Base-by-base conservation (phyloP, 306 rosid species). In the Pterocarpus santalinus region DNA sequence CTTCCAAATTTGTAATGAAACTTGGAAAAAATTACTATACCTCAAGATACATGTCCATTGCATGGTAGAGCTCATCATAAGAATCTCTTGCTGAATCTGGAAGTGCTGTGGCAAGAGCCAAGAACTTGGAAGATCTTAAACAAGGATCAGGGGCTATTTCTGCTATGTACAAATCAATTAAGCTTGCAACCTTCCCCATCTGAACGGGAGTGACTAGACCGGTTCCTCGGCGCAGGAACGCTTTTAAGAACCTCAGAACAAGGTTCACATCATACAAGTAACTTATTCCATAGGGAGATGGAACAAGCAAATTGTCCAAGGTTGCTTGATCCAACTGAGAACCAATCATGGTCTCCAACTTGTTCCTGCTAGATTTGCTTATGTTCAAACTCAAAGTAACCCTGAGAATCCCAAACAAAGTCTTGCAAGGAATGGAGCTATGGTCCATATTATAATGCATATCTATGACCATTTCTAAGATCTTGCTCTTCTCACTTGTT, bases 91-190 rank as follows among this genome's bases (percentile, higher is more conserved):
- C 97, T 77, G 87, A 87, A 72, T 93, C 97, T 0, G 99, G 97
- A 72, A 95, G 65, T 49, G 92, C 87, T 33, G 73, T 84, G 56
- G 91, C 89, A 67, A 95, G 85, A 69, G 94, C 91, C 80, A 84
- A 61, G 79, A 95, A 95, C 87, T 90, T 95, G 1, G 90, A 90
- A 82, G 89, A 77, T 82, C 86, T 95, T 71, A 95, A 88, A 80
- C 90, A 81, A 77, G 98, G 99, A 83, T 93, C 99, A 16, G 99
- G 99, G 35, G 99, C 96, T 55, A 93, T 91, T 87, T 95, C 99
- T 81, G 99, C 90, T 63, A 84, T 84, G 43, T 95, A 95, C 92
- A 85, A 87, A 89, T 95, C 99, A 79, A 93, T 67, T 64, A 95
- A 87, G 64, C 63, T 74, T 43, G 93, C 89, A 73, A 93, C 98